Conservation (phyloP, 1,284 basidiomycete genomes). For the Leccinum subatratum region DNA sequence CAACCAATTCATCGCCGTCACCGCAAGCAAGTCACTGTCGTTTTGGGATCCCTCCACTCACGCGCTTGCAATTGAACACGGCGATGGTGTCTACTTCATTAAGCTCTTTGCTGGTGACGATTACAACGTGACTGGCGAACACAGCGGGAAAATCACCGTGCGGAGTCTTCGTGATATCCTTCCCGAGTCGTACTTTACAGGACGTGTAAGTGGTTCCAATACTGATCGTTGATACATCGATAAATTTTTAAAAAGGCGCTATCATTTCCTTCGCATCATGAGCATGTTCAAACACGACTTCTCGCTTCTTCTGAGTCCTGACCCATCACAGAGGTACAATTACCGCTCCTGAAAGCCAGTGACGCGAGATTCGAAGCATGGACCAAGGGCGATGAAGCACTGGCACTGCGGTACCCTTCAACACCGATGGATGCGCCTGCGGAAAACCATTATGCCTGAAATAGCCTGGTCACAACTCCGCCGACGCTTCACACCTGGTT, state of each 20-base stretch:
- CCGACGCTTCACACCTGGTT: too few relatives aligned
- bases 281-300: not conserved
- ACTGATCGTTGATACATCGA: not conserved
- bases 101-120: not conserved
- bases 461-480: too few relatives aligned
- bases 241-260: not conserved
- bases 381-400: not conserved
- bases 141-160: not conserved
- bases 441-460: too few relatives aligned
- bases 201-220: not conserved
- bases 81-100: not conserved
- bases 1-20: not conserved
- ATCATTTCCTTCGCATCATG: not conserved
- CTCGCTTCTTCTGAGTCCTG: too few relatives aligned
- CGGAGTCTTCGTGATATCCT: not conserved
- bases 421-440: too few relatives aligned
- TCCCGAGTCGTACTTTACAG: not conserved
- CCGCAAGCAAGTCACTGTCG: not conserved
- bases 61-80: not conserved
- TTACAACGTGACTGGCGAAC: not conserved
- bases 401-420: too few relatives aligned
- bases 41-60: not conserved
- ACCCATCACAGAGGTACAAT: not conserved
- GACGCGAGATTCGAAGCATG: not conserved
- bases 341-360: not conserved